A percentile compares a stretch with the other conserved stretches of the same genome.
Evolutionary conservation across 176 grass and related monocot species (phyloP).

Genomic region (Zizania latifolia): DNA sequence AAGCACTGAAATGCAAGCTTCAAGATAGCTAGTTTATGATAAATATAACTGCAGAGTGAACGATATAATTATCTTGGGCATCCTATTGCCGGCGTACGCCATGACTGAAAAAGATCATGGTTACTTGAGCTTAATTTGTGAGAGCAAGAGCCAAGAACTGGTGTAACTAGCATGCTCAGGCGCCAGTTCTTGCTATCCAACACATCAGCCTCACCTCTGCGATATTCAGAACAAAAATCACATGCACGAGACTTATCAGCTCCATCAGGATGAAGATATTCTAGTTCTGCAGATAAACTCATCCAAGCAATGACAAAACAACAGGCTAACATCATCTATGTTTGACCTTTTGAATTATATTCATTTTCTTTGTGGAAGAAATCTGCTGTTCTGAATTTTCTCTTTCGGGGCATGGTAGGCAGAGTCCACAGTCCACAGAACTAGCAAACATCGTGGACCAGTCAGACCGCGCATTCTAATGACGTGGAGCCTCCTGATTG

Average conservation of each 20-base stretch:
- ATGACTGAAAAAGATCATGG: background rate
- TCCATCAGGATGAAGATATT: background rate
- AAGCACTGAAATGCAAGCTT: background rate
- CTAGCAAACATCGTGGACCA: background rate
- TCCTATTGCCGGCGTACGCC: constrained; percentile 36
- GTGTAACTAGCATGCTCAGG: background rate
- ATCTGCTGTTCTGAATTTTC: background rate
- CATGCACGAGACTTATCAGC: background rate
- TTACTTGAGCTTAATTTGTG: background rate
- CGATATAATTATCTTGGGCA: background rate
- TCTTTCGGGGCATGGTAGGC: background rate
- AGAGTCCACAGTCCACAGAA: background rate
- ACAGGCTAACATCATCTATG: background rate
- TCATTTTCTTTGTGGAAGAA: background rate
- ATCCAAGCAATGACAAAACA: background rate
- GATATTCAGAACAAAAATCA: background rate
- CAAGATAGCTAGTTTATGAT: background rate
- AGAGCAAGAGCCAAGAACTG: background rate
- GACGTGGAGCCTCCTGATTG: background rate
- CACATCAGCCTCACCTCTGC: background rate
- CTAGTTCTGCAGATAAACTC: background rate
- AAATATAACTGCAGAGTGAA: background rate
- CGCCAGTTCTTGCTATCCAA: background rate
- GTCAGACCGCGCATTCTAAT: background rate
- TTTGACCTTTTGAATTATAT: background rate